These are phyloP conservation scores for Pseudozyma flocculosa DNA, from an alignment of 1,284 basidiomycete genomes.

Conservation along the genomic window DNA sequence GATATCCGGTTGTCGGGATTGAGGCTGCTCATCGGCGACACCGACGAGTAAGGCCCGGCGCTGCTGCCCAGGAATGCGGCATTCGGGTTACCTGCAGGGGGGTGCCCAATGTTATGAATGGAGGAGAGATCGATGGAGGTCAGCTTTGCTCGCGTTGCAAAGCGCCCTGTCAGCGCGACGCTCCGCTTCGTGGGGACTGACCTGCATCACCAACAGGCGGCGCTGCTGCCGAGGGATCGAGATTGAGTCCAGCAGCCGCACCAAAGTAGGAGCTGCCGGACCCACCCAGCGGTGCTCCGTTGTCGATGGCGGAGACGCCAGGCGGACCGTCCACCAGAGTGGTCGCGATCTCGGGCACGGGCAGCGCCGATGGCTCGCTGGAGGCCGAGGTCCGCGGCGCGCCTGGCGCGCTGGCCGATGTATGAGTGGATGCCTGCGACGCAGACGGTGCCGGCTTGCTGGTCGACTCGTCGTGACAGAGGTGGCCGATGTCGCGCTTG, in stretches of 20 bases:
- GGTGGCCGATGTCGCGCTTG: constrained; percentile 61
- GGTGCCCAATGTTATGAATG: too few species aligned
- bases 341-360: too few species aligned
- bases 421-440: too few species aligned
- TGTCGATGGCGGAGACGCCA: too few species aligned
- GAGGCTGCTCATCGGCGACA: constrained; percentile 14
- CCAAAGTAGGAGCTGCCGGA: neutral
- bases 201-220: neutral
- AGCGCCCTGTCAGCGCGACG: too few species aligned
- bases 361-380: too few species aligned
- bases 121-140: too few species aligned
- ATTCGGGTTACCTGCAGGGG: neutral
- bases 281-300: too few species aligned
- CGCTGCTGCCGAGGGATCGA: neutral
- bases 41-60: constrained; percentile 24
- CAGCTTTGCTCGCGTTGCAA: too few species aligned
- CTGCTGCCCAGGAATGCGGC: constrained; percentile 11
- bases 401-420: too few species aligned
- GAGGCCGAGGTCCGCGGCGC: neutral
- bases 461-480: constrained; percentile 37
- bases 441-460: constrained; percentile 5
- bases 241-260: neutral
- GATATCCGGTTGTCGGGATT: constrained; percentile 13
- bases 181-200: neutral
- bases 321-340: too few species aligned